Evolutionary conservation across 1,284 basidiomycete genomes (phyloP), one percentile per base, ranked within the genome.

Genomic region (Malassezia cuniculi): DNA sequence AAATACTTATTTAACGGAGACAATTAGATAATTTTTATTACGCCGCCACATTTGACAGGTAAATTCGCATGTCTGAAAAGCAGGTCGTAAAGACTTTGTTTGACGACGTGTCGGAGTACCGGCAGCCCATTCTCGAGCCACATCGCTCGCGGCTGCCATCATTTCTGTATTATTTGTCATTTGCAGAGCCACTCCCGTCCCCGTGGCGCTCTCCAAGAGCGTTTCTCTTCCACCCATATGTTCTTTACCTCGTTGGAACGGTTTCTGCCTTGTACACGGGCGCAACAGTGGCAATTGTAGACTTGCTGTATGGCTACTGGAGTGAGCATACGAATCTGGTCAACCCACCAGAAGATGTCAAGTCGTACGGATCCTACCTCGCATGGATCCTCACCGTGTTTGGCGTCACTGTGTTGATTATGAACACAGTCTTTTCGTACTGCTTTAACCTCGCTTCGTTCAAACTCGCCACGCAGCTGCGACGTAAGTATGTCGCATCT

Each of bases 401-500:
- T n/a, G 69, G 65, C 10, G 48, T 65, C 8, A 49, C 43, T 27
- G 52, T 57, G 18, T 34, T 66, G 12, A 19, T 68, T 5, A 48
- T 58, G 18, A 57, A 56, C 12, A 62, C 57, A 46, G 28, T 53
- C 9, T 70, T 70, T 45, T 31, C 64, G 5, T 37, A 48, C 1
- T 46, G 48, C 36, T 55, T 70, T 54, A 54, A 60, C 9, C 41
- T 55, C n/a, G 69, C 68, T 12, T 58, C 64, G 1, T 41, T 60
- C 10, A 47, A 63, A 15, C 54, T 71, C 19, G 62, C 65, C 3
- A 50, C 60, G 21, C 39, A 60, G 10, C 52, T 72, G 6, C 55
- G 70, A 9, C 51, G 64, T 17, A 49, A 63, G 11, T 71, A 72
- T 47, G 55, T 72, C 31, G 54, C 68, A 11, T 60, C 70, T 3